Conservation (phyloP, 208 protist genomes). For the Leishmania aethiopica region DNA sequence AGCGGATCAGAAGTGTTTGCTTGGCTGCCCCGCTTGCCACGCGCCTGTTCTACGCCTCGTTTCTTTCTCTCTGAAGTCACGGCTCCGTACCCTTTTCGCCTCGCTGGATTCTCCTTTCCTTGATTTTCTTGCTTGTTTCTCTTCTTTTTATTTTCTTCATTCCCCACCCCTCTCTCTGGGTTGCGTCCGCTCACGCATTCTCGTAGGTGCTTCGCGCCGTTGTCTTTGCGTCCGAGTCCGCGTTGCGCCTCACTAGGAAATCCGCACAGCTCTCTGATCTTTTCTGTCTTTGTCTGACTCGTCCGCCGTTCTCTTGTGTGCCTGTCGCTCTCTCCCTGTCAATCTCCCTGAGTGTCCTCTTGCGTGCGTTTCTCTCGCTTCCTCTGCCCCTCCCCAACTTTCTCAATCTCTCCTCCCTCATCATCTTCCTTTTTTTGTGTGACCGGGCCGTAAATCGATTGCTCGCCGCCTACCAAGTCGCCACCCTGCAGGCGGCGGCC, state of each 20-base stretch:
- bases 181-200: background rate
- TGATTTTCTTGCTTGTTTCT: background rate
- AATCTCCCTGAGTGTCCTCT: background rate
- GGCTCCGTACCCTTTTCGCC: background rate
- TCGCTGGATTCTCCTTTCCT: background rate
- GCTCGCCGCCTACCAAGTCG: background rate
- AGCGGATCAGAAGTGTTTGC: background rate
- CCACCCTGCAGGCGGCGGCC: background rate
- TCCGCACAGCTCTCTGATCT: background rate
- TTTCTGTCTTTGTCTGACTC: background rate
- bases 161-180: background rate
- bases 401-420: too few species aligned
- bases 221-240: too few species aligned
- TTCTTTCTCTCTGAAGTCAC: background rate
- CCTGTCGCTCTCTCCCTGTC: background rate
- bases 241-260: background rate
- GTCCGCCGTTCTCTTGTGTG: background rate
- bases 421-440: background rate
- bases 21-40: background rate
- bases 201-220: too few species aligned
- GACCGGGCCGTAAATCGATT: background rate
- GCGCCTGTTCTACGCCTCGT: background rate
- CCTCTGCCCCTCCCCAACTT: background rate
- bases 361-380: background rate
- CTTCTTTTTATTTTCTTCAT: slow-evolving; percentile 1